A percentile compares a stretch with the other conserved stretches of the same genome.
Evolutionary conservation across 208 protist genomes (phyloP).

Genomic region (Lotmaria passim): DNA sequence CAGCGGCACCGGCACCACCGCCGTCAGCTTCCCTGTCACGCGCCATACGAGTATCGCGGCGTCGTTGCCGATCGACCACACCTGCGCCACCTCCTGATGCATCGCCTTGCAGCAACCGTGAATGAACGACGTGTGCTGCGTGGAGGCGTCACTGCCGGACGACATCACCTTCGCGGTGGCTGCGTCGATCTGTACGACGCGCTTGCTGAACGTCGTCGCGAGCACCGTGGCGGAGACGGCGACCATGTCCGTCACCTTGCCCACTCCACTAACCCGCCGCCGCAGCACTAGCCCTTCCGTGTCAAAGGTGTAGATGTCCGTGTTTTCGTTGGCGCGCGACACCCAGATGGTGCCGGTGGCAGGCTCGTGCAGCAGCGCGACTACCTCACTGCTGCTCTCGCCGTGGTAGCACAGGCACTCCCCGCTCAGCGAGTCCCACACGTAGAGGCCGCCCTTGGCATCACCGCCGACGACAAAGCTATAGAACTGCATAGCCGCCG

Average conservation of each 20-base stretch:
- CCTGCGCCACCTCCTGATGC: slow-evolving; percentile 49
- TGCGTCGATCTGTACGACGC: slow-evolving; percentile 51
- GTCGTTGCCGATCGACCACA: slow-evolving; percentile 78
- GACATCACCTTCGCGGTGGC: slow-evolving; percentile 37
- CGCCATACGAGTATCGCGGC: slow-evolving; percentile 45
- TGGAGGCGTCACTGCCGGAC: not conserved
- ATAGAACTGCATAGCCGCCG: slow-evolving; percentile 51
- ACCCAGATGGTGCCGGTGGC: slow-evolving; percentile 72
- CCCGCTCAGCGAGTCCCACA: slow-evolving; percentile 53
- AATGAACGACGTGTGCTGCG: slow-evolving; percentile 61
- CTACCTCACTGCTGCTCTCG: slow-evolving; percentile 48
- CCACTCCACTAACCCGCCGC: slow-evolving; percentile 34
- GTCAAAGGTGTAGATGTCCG: slow-evolving; percentile 63
- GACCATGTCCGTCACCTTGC: slow-evolving; percentile 56
- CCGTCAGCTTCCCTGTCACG: slow-evolving; percentile 44
- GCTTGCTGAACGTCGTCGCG: slow-evolving; percentile 54
- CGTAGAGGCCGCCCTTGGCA: slow-evolving; percentile 49
- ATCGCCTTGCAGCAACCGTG: slow-evolving; percentile 46
- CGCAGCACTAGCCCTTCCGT: slow-evolving; percentile 23
- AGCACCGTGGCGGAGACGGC: slow-evolving; percentile 67
- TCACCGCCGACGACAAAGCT: slow-evolving; percentile 69
- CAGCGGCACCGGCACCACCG: slow-evolving; percentile 29
- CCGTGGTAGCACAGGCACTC: slow-evolving; percentile 43
- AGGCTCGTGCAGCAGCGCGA: slow-evolving; percentile 57
- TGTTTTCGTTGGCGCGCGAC: slow-evolving; percentile 51